Evolutionary conservation across 495 filamentous ascomycete genomes (phyloP).

Genomic region (Pseudoneurospora amorphoporcata): DNA sequence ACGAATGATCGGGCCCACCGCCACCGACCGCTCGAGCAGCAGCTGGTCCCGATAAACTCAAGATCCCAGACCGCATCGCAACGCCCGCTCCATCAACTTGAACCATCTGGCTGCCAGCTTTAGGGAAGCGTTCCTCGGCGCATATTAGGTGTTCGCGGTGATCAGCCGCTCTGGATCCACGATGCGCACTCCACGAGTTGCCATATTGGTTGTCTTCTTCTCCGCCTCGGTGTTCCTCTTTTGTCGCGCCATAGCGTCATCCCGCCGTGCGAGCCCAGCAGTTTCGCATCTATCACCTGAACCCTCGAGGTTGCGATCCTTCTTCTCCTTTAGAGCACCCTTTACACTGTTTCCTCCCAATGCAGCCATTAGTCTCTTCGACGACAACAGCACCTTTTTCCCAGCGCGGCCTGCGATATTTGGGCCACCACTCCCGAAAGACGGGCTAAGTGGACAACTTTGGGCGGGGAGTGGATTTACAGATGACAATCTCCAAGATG

Average conservation of each 20-base stretch:
- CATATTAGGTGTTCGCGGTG: neutral
- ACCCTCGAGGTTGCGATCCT: conserved; percentile 26
- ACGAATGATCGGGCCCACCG: neutral
- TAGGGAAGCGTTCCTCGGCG: neutral
- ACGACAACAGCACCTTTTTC: conserved; percentile 97
- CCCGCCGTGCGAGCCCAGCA: conserved; percentile 15
- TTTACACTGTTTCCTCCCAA: conserved; percentile 84
- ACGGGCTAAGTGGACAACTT: conserved; percentile 71
- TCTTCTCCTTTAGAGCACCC: conserved; percentile 41
- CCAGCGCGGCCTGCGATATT: conserved; percentile 88
- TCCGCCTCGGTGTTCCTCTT: conserved; percentile 38
- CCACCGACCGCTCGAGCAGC: conserved; percentile 1
- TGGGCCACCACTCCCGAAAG: conserved; percentile 64
- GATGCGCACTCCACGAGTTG: conserved; percentile 39
- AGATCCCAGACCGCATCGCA: neutral
- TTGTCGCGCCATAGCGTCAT: conserved; percentile 31
- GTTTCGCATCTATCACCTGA: conserved; percentile 16
- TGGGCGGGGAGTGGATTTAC: conserved; percentile 89
- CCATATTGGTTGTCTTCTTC: conserved; percentile 36
- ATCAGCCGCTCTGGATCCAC: conserved; percentile 4
- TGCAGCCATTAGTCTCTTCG: conserved; percentile 88
- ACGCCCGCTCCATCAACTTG: neutral
- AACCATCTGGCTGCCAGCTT: neutral
- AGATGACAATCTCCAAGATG: conserved; percentile 55
- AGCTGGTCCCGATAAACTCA: neutral